A percentile compares a stretch with the other conserved stretches of the same genome.
phyloP scores from a whole-genome alignment of 768 basidiomycete species.

The Mycena rebaudengoi region DNA sequence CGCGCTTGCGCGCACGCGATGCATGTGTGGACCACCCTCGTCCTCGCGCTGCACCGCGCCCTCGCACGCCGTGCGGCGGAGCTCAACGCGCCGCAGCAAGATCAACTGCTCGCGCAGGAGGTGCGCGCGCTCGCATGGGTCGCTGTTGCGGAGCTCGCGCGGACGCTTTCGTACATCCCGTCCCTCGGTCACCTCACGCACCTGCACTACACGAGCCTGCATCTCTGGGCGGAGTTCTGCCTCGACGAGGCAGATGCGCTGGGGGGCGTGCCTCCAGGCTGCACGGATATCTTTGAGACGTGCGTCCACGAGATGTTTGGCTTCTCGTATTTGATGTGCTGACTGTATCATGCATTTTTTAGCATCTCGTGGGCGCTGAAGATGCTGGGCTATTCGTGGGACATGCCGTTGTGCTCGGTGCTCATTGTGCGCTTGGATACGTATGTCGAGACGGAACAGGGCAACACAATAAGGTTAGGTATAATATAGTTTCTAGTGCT shows the following conservation, averaged over 20 bases:
- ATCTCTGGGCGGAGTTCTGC: slow-evolving; percentile 6
- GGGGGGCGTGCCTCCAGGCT: not conserved
- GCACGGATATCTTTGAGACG: not conserved
- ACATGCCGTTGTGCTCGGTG: not conserved
- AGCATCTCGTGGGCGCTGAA: slow-evolving; percentile 7
- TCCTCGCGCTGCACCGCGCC: slow-evolving; percentile 3
- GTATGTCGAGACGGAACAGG: not conserved
- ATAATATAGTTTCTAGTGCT: too few species aligned
- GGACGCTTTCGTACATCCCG: not conserved
- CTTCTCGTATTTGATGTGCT: not conserved
- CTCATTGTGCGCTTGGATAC: slow-evolving; percentile 4
- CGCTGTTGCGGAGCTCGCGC: not conserved
- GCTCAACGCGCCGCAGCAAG: not conserved
- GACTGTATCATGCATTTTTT: not conserved
- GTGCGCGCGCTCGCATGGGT: not conserved
- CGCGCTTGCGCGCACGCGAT: not conserved
- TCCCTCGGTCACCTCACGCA: slow-evolving; percentile 5
- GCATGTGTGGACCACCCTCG: not conserved
- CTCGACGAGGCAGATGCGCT: slow-evolving; percentile 4
- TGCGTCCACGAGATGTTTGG: not conserved
- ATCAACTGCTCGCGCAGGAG: not conserved
- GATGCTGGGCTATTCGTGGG: slow-evolving; percentile 6
- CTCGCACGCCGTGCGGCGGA: not conserved
- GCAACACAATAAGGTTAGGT: too few species aligned
- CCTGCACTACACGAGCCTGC: not conserved